These are phyloP conservation scores for Penicillium sp. DNA, from an alignment of 2,329 filamentous ascomycete genomes.

Conservation along the genomic window DNA sequence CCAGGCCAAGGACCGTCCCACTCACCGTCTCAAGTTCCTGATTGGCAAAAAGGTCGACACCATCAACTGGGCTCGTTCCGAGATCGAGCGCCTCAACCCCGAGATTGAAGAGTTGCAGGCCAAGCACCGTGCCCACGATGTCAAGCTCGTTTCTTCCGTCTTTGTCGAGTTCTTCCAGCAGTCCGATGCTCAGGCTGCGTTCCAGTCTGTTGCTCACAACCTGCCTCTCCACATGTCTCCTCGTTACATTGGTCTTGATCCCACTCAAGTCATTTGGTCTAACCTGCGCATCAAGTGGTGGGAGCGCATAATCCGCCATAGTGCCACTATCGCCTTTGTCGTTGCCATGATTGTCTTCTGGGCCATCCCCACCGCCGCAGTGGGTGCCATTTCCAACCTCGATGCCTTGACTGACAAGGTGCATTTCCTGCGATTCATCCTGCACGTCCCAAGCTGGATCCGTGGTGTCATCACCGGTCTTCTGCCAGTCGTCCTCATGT, in stretches of 20 bases:
- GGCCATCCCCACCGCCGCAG: conserved; percentile 72
- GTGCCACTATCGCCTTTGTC: conserved; percentile 71
- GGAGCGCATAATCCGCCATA: conserved; percentile 74
- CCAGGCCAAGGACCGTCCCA: conserved; percentile 70
- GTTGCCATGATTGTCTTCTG: conserved; percentile 84
- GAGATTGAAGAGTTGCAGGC: conserved; percentile 69
- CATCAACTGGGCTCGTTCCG: conserved; percentile 81
- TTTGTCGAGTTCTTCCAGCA: conserved; percentile 90
- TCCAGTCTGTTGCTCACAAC: conserved; percentile 84
- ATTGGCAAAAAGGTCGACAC: conserved; percentile 91
- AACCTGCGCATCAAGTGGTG: conserved; percentile 84
- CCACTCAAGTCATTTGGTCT: conserved; percentile 81
- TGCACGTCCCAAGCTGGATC: conserved; percentile 68
- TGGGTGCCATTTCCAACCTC: conserved; percentile 86
- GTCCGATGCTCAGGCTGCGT: conserved; percentile 80
- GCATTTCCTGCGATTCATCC: conserved; percentile 72
- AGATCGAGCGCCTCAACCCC: conserved; percentile 74
- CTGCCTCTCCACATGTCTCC: conserved; percentile 84
- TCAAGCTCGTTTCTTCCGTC: conserved; percentile 69
- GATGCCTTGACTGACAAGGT: conserved; percentile 64
- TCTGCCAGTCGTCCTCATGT: conserved; percentile 74
- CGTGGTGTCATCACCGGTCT: conserved; percentile 83
- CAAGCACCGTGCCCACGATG: conserved; percentile 65
- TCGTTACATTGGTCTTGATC: conserved; percentile 79
- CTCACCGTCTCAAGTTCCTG: conserved; percentile 70